Conservation (phyloP, 2,329 filamentous ascomycete genomes). For the Fusarium siculi region DNA sequence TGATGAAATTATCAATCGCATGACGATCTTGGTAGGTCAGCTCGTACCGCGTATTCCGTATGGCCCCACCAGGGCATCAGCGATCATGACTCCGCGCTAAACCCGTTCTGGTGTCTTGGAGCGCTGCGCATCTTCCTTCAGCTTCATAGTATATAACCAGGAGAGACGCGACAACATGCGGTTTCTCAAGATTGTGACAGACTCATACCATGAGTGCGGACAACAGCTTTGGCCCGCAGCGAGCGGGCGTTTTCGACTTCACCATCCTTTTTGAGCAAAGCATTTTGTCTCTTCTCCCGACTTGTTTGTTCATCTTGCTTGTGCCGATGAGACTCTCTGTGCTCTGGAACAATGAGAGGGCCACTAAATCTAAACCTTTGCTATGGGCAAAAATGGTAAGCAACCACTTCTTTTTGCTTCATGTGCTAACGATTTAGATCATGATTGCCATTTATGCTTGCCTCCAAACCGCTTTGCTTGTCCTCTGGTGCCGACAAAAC, state of each 20-base stretch:
- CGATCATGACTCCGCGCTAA: background rate
- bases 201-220: conserved; percentile 14
- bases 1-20: no score
- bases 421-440: conserved; percentile 18
- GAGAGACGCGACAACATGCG: background rate
- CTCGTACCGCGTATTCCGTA: conserved; percentile 11
- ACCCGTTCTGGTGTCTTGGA: conserved; percentile 13
- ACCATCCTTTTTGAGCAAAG: conserved; percentile 47
- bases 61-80: background rate
- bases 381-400: conserved; percentile 41
- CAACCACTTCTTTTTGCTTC: accelerated
- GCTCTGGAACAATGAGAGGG: conserved; percentile 18
- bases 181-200: background rate
- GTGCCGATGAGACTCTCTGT: conserved; percentile 28
- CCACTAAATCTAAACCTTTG: conserved; percentile 3
- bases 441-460: conserved; percentile 10
- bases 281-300: conserved; percentile 44
- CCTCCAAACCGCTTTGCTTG: conserved; percentile 41
- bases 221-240: conserved; percentile 41
- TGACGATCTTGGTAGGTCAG: no score
- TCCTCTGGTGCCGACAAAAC: conserved; percentile 42
- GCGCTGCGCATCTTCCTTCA: conserved; percentile 2
- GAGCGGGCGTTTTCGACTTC: conserved; percentile 44
- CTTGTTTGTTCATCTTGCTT: conserved; percentile 40
- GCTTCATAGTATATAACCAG: background rate